Percentiles rank a stretch among this genome's conserved stretches.
Conservation (phyloP, 371 early-diverging fungal genomes). For the Sporodiniella umbellata region DNA sequence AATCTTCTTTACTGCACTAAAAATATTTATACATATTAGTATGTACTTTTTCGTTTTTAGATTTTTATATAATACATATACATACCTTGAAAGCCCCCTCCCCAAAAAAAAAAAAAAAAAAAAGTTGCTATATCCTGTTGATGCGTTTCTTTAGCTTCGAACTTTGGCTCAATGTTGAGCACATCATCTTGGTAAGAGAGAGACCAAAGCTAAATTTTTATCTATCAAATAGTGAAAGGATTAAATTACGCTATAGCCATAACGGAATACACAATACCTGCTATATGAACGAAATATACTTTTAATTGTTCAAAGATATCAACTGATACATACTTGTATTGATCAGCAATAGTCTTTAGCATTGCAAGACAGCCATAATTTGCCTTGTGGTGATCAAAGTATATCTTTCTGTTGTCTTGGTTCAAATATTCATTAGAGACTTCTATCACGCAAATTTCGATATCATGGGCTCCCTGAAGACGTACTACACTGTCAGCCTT, state of each 20-base stretch:
- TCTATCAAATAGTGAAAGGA: conserved; percentile 12
- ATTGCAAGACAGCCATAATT: conserved; percentile 11
- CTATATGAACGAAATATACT: conserved; percentile 13
- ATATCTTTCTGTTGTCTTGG: conserved; percentile 8
- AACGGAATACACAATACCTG: conserved; percentile 14
- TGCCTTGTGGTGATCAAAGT: conserved; percentile 13
- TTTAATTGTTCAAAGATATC: conserved; percentile 13
- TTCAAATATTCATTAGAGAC: conserved; percentile 9
- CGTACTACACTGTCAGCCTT: conserved; percentile 10
- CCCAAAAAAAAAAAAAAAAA: no score
- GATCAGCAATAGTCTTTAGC: conserved; percentile 13
- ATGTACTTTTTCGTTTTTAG: no score
- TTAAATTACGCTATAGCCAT: conserved; percentile 9
- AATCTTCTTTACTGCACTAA: no score
- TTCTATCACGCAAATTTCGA: conserved; percentile 13
- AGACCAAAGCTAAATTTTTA: conserved; percentile 13
- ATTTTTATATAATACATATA: no score
- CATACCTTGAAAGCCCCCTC: no score
- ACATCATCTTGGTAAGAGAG: conserved; percentile 13
- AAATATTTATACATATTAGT: no score
- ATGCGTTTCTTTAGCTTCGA: no score
- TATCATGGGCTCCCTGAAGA: conserved; percentile 9
- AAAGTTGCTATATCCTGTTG: no score
- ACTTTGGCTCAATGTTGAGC: no score
- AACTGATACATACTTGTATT: conserved; percentile 14